phyloP scores from a whole-genome alignment of 306 rosid genomes.

The Prunus fruticosa region DNA sequence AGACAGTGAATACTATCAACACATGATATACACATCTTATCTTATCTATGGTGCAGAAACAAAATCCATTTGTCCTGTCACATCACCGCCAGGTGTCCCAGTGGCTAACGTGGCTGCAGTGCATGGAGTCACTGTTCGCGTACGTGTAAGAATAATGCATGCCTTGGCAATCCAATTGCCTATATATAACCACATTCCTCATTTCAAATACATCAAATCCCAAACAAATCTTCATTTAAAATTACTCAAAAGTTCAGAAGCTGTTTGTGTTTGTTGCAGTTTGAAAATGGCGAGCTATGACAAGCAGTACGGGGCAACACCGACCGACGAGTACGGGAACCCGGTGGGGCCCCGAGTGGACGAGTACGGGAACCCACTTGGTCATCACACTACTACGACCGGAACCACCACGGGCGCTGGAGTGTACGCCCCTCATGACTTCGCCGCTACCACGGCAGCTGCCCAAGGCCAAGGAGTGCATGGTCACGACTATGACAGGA shows the following conservation, averaged over 20 bases:
- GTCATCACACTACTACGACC: background rate
- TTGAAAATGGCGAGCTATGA: background rate
- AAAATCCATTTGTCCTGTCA: background rate
- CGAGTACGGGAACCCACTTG: background rate
- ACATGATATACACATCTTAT: background rate
- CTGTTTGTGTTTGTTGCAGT: background rate
- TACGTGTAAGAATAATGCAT: background rate
- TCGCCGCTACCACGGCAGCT: background rate
- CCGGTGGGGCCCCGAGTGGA: background rate
- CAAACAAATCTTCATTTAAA: background rate
- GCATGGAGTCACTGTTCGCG: background rate
- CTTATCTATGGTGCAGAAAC: background rate
- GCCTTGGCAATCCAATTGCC: background rate
- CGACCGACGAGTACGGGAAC: background rate
- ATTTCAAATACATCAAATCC: background rate
- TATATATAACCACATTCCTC: background rate
- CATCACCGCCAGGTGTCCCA: background rate
- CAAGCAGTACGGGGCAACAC: constrained; percentile 3
- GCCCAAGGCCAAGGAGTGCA: background rate
- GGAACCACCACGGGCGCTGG: background rate
- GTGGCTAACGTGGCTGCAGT: background rate
- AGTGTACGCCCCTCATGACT: background rate
- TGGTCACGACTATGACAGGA: background rate
- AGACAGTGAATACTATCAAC: background rate
- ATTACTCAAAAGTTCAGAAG: background rate